A percentile compares a stretch with the other conserved stretches of the same genome.
Conservation (phyloP, 2,329 filamentous ascomycete species). For the Hymenoscyphus fraxineus region DNA sequence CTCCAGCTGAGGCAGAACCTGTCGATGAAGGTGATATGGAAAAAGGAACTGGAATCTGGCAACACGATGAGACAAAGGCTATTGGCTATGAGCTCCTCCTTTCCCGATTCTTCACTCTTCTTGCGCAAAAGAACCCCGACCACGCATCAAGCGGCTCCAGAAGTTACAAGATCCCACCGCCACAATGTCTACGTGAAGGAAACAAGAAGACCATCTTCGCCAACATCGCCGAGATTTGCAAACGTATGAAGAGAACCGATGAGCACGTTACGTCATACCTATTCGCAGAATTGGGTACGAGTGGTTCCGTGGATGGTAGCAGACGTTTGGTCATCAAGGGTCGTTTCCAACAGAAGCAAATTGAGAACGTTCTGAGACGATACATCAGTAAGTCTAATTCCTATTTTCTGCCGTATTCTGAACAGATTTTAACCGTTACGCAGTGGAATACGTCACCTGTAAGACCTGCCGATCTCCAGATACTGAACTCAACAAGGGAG, state of each 20-base stretch:
- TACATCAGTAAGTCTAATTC: conserved; percentile 71
- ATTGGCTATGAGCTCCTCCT: conserved; percentile 86
- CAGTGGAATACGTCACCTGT: conserved; percentile 93
- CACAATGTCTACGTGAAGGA: conserved; percentile 97
- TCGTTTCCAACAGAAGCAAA: conserved; percentile 99
- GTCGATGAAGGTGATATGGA: conserved; percentile 35
- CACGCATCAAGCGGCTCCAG: conserved; percentile 82
- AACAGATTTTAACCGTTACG: conserved; percentile 23
- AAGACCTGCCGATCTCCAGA: conserved; percentile 95
- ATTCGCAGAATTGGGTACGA: conserved; percentile 97
- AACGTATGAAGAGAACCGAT: conserved; percentile 98
- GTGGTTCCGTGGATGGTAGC: conserved; percentile 88
- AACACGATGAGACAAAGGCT: conserved; percentile 38
- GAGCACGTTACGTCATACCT: conserved; percentile 97
- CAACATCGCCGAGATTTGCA: conserved; percentile 98
- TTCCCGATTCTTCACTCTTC: conserved; percentile 87
- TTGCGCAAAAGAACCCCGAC: conserved; percentile 95
- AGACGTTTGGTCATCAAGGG: conserved; percentile 96
- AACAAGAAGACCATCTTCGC: conserved; percentile 99
- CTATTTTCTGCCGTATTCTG: conserved; percentile 31
- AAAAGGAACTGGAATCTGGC: conserved; percentile 38
- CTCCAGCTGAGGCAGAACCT: conserved; percentile 23
- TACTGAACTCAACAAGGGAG: conserved; percentile 95
- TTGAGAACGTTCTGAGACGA: conserved; percentile 93
- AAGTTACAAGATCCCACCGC: conserved; percentile 98